These are phyloP conservation scores for Lentinula aciculospora DNA, from an alignment of 768 basidiomycete species.

Conservation along the genomic window DNA sequence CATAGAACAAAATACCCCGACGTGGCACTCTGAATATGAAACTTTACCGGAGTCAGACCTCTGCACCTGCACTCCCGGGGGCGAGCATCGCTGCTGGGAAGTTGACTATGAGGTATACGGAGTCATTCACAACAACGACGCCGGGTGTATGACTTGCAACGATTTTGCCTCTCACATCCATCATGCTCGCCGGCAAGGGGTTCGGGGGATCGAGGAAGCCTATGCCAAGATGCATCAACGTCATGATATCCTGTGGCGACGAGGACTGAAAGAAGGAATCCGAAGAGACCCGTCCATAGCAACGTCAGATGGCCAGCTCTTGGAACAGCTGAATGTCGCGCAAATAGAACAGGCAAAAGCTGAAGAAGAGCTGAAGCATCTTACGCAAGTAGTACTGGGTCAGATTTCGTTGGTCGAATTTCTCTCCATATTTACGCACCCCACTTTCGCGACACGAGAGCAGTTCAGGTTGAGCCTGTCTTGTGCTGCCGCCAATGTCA, in stretches of 20 bases:
- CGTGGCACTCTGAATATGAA: not conserved
- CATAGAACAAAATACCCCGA: too few species aligned
- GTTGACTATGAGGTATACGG: not conserved
- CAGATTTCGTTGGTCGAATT: not conserved
- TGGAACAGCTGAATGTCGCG: not conserved
- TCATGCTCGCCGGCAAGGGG: not conserved
- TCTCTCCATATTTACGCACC: not conserved
- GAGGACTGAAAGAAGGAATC: not conserved
- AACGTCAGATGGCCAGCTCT: not conserved
- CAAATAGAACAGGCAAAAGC: not conserved
- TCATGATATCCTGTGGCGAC: not conserved
- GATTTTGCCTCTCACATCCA: slow-evolving; percentile 2
- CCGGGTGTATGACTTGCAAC: not conserved
- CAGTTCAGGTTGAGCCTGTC: not conserved
- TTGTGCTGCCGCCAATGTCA: not conserved
- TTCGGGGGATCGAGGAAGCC: not conserved
- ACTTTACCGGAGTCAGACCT: not conserved
- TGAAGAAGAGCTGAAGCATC: not conserved
- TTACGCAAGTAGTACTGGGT: not conserved
- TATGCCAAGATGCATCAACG: not conserved
- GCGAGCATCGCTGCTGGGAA: not conserved
- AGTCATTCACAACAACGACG: not conserved
- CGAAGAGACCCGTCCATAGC: not conserved
- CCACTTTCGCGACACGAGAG: not conserved
- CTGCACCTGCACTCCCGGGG: not conserved